Base-by-base conservation (phyloP, 768 basidiomycete species). In the Pleurotus tuber-regium region DNA sequence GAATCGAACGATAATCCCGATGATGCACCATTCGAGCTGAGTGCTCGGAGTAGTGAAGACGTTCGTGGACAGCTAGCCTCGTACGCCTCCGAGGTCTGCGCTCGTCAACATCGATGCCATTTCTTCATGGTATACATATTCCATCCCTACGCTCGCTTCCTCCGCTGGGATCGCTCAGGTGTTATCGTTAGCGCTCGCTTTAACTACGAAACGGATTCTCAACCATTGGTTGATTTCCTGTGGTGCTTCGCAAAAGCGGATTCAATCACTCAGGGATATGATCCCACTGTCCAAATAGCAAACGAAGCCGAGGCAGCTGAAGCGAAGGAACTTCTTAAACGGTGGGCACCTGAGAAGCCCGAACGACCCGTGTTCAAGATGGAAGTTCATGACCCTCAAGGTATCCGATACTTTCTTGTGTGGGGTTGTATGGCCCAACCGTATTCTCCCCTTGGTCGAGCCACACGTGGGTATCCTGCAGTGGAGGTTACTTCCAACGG, bases 141-240 rank as follows among this genome's bases (percentile, higher is more conserved):
- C 44, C 60, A 58, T 4, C 29, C 54, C 4, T 40, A 29, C 36
- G 66, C 63, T 1, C 57, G 69, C 3, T 61, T 73, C 43, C 49
- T 73, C 18, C 60, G 62, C 40, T 73, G 67, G 66, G 72, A 74
- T 52, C 63, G 63, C 5, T 43, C 59, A 11, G 70, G 66, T 12
- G 60, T 59, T 2, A 50, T 63, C 8, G 67, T 70, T 10, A 55
- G 63, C 18, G 25, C 36, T 5, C 9, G 43, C 6, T 60, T 72
- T 49, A 43, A 65, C 29, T 67, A 63, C 59, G 30, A 26, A 10
- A 19, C 42, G 4, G 4, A 59, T 3, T 43, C 59, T 4, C 6
- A 35, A 2, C 16, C 42, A 1, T 54, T 70, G 6, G 38, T 50
- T 8, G 33, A 54, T 2, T 71, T 67, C 55, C 55, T 70, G 24